phyloP scores from a whole-genome alignment of 169 alveolate genomes.

The Eimeria necatrix region DNA sequence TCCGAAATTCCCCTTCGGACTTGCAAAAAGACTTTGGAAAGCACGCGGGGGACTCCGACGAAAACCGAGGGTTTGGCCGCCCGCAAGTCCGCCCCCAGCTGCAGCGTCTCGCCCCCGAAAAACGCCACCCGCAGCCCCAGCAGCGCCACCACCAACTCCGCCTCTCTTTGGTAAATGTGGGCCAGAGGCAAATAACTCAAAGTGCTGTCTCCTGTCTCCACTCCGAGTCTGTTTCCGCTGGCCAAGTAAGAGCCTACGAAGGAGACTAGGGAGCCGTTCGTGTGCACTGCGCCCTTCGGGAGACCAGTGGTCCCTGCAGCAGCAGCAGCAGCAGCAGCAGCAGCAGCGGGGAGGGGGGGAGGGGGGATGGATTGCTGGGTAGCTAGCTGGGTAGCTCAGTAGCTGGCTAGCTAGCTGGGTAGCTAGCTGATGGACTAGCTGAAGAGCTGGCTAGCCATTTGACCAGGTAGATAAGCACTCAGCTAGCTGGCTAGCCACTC shows the following conservation, averaged over 20 bases:
- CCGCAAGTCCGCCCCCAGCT: conserved; percentile 89
- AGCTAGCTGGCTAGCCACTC: too few species aligned
- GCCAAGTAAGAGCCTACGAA: conserved; percentile 82
- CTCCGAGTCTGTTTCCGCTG: conserved; percentile 73
- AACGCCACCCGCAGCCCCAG: conserved; percentile 64
- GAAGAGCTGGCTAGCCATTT: too few species aligned
- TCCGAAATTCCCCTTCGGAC: conserved; percentile 17
- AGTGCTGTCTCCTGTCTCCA: conserved; percentile 86
- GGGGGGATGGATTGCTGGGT: not conserved
- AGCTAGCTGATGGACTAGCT: too few species aligned
- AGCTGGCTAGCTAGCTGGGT: too few species aligned
- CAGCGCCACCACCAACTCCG: conserved; percentile 43
- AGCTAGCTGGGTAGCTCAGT: too few species aligned
- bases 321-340: too few species aligned
- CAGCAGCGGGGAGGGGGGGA: too few species aligned
- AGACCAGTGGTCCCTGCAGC: conserved; percentile 96
- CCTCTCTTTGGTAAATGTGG: conserved; percentile 92
- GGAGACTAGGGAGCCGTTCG: conserved; percentile 90
- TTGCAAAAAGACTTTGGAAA: conserved; percentile 87
- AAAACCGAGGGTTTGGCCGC: conserved; percentile 92
- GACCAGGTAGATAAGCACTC: too few species aligned
- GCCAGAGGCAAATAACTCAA: conserved; percentile 93
- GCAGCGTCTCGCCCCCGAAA: conserved; percentile 89
- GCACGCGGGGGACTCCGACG: conserved; percentile 92
- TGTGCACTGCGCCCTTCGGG: conserved; percentile 95